Conservation (phyloP, 306 rosid species). For the Cucumis cinereus region DNA sequence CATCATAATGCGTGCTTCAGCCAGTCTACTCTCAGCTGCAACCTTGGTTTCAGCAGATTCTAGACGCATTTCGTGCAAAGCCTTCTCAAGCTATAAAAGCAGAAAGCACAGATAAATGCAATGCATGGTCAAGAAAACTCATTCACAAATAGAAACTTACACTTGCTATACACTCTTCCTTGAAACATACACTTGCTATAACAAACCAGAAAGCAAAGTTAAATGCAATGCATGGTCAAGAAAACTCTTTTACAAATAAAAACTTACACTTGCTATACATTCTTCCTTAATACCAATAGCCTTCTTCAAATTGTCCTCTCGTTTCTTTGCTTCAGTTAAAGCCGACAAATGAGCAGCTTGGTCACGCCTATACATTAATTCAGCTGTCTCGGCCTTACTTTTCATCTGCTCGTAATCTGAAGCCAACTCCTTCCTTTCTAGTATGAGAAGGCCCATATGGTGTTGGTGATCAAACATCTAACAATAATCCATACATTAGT, state of each 20-base stretch:
- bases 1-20: conserved; percentile 49
- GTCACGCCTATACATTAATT: conserved; percentile 49
- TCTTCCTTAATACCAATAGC: conserved; percentile 71
- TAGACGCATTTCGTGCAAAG: conserved; percentile 78
- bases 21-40: conserved; percentile 67
- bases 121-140: background rate
- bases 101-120: background rate
- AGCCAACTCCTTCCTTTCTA: conserved; percentile 65
- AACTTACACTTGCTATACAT: conserved; percentile 87
- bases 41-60: conserved; percentile 94
- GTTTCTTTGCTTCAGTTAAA: conserved; percentile 61
- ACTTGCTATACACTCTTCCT: conserved; percentile 88
- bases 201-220: background rate
- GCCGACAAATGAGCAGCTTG: conserved; percentile 41
- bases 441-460: conserved; percentile 90
- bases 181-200: conserved; percentile 21
- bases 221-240: background rate
- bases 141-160: conserved; percentile 29
- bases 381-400: conserved; percentile 48
- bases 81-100: conserved; percentile 63
- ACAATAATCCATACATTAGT: conserved; percentile 14
- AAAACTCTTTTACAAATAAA: background rate
- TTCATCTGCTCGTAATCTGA: conserved; percentile 53
- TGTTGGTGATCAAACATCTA: conserved; percentile 83
- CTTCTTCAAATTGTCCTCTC: conserved; percentile 73